Base-by-base conservation (phyloP, 2,329 filamentous ascomycete species). In the Escovopsis sp. region DNA sequence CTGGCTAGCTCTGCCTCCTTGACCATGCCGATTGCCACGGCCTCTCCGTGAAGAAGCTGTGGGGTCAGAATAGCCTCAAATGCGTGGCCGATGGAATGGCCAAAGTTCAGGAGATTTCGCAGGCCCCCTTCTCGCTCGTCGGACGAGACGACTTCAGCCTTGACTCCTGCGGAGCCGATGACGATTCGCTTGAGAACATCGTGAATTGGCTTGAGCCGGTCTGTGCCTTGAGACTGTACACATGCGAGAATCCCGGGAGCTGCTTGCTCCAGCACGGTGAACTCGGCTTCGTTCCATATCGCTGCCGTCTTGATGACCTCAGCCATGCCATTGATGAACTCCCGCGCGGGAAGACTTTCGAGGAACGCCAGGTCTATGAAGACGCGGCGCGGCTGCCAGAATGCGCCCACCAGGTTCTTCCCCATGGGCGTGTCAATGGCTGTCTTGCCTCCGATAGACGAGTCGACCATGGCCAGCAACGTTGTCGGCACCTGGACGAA, bases 271-370 rank as follows among this genome's bases (percentile, higher is more conserved):
- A 98, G 69, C 11, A 81, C 66, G 35, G 80, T 73, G 57, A 98
- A 98, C 56, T 95, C 89, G 9, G 71, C 64, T 61, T 93, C 86
- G 54, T 94, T 78, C 76, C 89, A 95, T 52, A 98, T 96, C 41
- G 91, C 91, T 3, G 91, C 91, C 4, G 91, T 98, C 74, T 95
- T 95, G 59, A 95, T 74, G 27, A 98, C 89, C 66, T 98, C 91
- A 24, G 89, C 91, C 89, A 98, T 95, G 46, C 91, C 91, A 59
- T 98, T 98, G 63, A 95, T 87, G 56, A 98, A 89, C 63, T 98
- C 89, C 50, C 91, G 74, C 49, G 81, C 79, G 1, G 89, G 88
- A 15, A 98, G 69, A 1, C 87, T 94, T 57, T 94, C 85, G 42
- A 98, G 70, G 57, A 98, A 96, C 43, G 79, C 74, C 46, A 96